phyloP scores from a whole-genome alignment of 2,329 filamentous ascomycete genomes.

The Ophiostoma angusticollis region DNA sequence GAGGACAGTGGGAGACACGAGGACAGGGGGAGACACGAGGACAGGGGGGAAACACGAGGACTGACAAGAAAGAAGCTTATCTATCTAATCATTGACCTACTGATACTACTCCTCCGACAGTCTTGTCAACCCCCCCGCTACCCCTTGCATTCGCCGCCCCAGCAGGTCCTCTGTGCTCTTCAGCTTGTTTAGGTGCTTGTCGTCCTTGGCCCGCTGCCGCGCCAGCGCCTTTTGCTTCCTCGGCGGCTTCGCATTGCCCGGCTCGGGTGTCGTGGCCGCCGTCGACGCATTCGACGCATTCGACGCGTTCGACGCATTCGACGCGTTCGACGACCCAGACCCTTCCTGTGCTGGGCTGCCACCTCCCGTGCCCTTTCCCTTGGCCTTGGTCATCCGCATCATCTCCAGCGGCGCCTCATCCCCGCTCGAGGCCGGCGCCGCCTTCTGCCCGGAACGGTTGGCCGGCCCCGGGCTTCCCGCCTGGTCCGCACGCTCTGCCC shows the following conservation, averaged over 20 bases:
- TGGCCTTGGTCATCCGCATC: constrained; percentile 43
- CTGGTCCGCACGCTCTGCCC: neutral
- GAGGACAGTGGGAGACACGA: too few relatives aligned
- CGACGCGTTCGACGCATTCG: too few relatives aligned
- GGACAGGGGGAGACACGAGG: too few relatives aligned
- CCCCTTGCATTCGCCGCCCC: constrained; percentile 43
- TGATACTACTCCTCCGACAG: constrained; percentile 25
- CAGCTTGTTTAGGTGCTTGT: constrained; percentile 36
- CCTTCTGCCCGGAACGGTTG: neutral
- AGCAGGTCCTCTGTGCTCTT: constrained; percentile 46
- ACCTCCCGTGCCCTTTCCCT: constrained; percentile 15
- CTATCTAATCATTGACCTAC: neutral
- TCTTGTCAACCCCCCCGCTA: constrained; percentile 41
- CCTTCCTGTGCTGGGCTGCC: too few relatives aligned
- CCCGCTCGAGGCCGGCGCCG: constrained; percentile 38
- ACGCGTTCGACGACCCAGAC: too few relatives aligned
- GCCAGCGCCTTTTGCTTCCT: constrained; percentile 20
- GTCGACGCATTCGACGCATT: too few relatives aligned
- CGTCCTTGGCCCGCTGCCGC: constrained; percentile 21
- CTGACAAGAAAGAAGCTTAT: neutral
- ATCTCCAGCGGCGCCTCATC: constrained; percentile 78
- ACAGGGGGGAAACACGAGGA: neutral
- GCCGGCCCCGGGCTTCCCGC: neutral
- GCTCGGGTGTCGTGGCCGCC: neutral
- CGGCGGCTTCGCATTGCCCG: neutral